Evolutionary conservation across 306 rosid species (phyloP).

Genomic region (Nissolia schottii): DNA sequence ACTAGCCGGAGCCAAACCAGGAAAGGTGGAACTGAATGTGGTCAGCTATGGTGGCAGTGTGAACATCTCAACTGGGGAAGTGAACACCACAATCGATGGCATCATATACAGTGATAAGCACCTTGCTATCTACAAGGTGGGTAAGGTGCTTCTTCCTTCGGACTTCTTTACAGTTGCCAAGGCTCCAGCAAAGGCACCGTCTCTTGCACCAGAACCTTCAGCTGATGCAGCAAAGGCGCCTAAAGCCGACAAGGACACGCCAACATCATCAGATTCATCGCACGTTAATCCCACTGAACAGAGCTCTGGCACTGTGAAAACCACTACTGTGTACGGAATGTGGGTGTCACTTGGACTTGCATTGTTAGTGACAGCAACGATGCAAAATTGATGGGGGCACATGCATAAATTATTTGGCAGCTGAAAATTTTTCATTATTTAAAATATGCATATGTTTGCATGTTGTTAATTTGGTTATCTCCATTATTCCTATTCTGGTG

Average conservation of each 20-base stretch:
- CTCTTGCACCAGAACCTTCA: slow-evolving; percentile 26
- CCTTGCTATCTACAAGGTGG: slow-evolving; percentile 63
- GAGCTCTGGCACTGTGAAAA: slow-evolving; percentile 6
- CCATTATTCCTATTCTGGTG: neutral
- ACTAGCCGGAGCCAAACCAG: slow-evolving; percentile 50
- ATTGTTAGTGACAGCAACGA: neutral
- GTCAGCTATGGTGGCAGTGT: slow-evolving; percentile 56
- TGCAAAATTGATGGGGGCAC: neutral
- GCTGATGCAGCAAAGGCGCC: slow-evolving; percentile 20
- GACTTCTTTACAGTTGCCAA: slow-evolving; percentile 41
- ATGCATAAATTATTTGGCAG: neutral
- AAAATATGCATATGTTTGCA: neutral
- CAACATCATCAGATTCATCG: slow-evolving; percentile 20
- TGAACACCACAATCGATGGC: slow-evolving; percentile 56
- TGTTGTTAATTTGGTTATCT: neutral
- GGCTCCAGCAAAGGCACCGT: slow-evolving; percentile 37
- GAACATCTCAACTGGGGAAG: slow-evolving; percentile 55
- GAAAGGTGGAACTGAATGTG: slow-evolving; percentile 52
- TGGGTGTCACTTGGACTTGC: slow-evolving; percentile 24
- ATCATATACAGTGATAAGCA: slow-evolving; percentile 52
- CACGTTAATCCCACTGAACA: neutral
- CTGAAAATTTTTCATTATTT: neutral
- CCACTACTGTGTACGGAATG: neutral
- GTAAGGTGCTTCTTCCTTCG: slow-evolving; percentile 50
- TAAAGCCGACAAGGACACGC: slow-evolving; percentile 35